Percentiles rank a stretch among this genome's conserved stretches.
Evolutionary conservation across 2,329 filamentous ascomycete genomes (phyloP).

Genomic region (Epicoccum nigrum): DNA sequence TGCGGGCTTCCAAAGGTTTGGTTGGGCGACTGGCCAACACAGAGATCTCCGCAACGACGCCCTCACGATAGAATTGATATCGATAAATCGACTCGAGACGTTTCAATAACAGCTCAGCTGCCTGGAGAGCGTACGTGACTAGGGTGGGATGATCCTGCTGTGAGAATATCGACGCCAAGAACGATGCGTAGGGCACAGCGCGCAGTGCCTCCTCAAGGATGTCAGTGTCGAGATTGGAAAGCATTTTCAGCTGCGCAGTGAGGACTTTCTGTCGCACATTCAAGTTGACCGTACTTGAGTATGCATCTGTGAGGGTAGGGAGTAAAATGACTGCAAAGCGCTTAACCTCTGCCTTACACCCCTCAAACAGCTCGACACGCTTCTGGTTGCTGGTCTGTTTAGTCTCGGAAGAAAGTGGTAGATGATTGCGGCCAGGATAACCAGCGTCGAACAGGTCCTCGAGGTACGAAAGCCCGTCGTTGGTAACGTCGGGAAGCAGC

Average conservation of each 20-base stretch:
- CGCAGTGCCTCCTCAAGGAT: constrained; percentile 86
- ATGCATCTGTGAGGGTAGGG: constrained; percentile 93
- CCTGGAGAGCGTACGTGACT: constrained; percentile 85
- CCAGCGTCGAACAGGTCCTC: constrained; percentile 58
- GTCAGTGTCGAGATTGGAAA: constrained; percentile 86
- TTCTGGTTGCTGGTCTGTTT: constrained; percentile 75
- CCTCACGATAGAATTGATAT: constrained; percentile 96
- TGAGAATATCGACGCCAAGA: constrained; percentile 90
- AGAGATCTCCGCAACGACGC: constrained; percentile 88
- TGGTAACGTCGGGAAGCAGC: constrained; percentile 77
- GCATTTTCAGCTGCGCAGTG: constrained; percentile 95
- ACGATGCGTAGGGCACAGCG: constrained; percentile 92
- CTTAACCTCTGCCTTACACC: constrained; percentile 85
- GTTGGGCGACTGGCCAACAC: constrained; percentile 69
- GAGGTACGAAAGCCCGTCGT: constrained; percentile 58
- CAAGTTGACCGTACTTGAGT: constrained; percentile 95
- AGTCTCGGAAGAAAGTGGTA: constrained; percentile 50
- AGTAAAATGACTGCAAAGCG: constrained; percentile 92
- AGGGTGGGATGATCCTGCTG: constrained; percentile 91
- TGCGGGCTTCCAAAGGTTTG: constrained; percentile 37
- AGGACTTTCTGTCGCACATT: constrained; percentile 94
- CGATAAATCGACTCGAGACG: constrained; percentile 87
- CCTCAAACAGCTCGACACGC: constrained; percentile 77
- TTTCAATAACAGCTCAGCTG: constrained; percentile 83
- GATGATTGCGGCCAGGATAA: constrained; percentile 54